Conservation (phyloP, 768 basidiomycete species). For the Russula olivacea region DNA sequence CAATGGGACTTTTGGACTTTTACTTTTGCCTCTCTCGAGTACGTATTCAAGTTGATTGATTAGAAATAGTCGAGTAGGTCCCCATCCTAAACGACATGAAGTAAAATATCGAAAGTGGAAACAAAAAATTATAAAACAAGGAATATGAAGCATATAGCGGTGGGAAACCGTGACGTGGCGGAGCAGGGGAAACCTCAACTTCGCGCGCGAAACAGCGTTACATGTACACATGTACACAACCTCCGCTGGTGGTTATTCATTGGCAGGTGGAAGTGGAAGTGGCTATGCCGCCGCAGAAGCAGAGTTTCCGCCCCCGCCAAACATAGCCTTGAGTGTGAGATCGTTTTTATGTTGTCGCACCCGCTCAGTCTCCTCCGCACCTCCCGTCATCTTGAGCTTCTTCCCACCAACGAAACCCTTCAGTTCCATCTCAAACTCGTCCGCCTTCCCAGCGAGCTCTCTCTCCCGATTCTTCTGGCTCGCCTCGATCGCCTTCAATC, state of each 20-base stretch:
- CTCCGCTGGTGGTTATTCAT: neutral
- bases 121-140: neutral
- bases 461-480: conserved; percentile 75
- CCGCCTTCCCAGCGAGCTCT: conserved; percentile 63
- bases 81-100: too few relatives aligned
- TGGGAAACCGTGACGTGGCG: neutral
- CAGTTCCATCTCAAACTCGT: conserved; percentile 83
- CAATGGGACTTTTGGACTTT: too few relatives aligned
- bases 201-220: neutral
- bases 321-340: conserved; percentile 85
- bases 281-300: neutral
- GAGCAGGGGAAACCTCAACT: neutral
- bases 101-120: too few relatives aligned
- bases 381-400: conserved; percentile 93
- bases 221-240: neutral
- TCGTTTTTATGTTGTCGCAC: conserved; percentile 82
- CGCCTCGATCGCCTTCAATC: conserved; percentile 89
- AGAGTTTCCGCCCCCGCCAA: conserved; percentile 36
- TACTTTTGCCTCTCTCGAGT: too few relatives aligned
- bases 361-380: conserved; percentile 86
- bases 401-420: conserved; percentile 79
- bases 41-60: too few relatives aligned
- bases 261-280: too few relatives aligned
- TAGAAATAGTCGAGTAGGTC: too few relatives aligned
- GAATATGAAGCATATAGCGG: conserved; percentile 7